phyloP scores from a whole-genome alignment of 345 rosid genomes.

The Syzygium oleosum region DNA sequence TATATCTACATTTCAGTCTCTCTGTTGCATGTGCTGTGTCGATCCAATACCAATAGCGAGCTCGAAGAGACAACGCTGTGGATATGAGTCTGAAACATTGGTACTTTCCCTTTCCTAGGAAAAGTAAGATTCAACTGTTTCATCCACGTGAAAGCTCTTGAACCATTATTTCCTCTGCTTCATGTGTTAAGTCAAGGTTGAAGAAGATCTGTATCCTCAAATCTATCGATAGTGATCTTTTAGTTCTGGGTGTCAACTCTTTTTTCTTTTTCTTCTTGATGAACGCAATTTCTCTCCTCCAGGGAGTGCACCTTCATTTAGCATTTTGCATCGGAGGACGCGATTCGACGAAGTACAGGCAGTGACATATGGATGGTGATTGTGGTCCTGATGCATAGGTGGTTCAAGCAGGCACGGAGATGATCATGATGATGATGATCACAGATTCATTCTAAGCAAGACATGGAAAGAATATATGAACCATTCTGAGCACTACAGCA shows the following conservation, averaged over 20 bases:
- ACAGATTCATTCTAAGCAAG: not conserved
- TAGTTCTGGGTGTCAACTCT: not conserved
- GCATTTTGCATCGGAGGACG: not conserved
- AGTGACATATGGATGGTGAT: not conserved
- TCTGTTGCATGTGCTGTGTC: not conserved
- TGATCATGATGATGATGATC: not conserved
- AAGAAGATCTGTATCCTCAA: not conserved
- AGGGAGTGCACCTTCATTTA: not conserved
- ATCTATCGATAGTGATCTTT: not conserved
- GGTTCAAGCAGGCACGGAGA: not conserved
- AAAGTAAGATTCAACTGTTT: not conserved
- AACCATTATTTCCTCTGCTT: not conserved
- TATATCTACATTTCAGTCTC: not conserved
- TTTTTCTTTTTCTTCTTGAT: not conserved
- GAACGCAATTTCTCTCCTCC: not conserved
- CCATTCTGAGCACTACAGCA: not conserved
- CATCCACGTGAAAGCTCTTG: not conserved
- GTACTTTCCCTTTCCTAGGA: not conserved
- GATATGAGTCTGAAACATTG: not conserved
- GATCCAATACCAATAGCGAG: not conserved
- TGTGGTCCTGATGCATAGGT: not conserved
- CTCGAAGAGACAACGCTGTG: not conserved
- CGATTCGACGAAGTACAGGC: not conserved
- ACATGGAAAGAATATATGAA: not conserved
- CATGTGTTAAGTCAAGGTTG: not conserved